These are phyloP conservation scores for Monilinia polystroma DNA, from an alignment of 2,329 filamentous ascomycete species.

Conservation along the genomic window DNA sequence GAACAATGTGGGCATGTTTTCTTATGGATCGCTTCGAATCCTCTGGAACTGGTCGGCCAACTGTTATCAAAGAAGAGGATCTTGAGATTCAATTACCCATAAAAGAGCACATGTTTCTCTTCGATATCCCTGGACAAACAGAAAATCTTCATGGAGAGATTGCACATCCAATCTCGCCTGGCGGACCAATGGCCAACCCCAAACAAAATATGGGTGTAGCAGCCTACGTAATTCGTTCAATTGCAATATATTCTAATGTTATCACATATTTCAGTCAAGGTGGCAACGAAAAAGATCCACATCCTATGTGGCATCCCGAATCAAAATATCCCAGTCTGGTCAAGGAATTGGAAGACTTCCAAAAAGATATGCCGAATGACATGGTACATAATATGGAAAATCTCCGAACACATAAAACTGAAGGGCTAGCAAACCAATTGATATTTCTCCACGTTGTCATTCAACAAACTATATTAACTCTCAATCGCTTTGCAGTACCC, in stretches of 20 bases:
- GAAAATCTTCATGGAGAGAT: slow-evolving; percentile 76
- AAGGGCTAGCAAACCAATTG: slow-evolving; percentile 86
- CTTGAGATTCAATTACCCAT: slow-evolving; percentile 88
- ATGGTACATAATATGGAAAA: slow-evolving; percentile 81
- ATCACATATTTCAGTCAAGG: slow-evolving; percentile 89
- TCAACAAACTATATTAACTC: slow-evolving; percentile 85
- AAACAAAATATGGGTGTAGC: slow-evolving; percentile 91
- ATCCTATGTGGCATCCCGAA: slow-evolving; percentile 78
- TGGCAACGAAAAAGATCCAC: slow-evolving; percentile 73
- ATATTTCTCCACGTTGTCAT: slow-evolving; percentile 87
- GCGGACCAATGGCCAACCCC: slow-evolving; percentile 64
- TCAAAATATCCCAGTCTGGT: slow-evolving; percentile 73
- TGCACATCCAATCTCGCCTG: slow-evolving; percentile 59
- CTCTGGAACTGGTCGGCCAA: slow-evolving; percentile 87
- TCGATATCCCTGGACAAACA: slow-evolving; percentile 86
- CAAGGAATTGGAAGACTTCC: slow-evolving; percentile 69
- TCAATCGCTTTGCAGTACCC: slow-evolving; percentile 79
- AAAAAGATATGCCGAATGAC: slow-evolving; percentile 63
- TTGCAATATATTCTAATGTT: slow-evolving; percentile 86
- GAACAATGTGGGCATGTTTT: slow-evolving; percentile 98
- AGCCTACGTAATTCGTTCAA: slow-evolving; percentile 81
- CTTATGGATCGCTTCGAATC: slow-evolving; percentile 98
- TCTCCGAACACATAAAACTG: slow-evolving; percentile 77
- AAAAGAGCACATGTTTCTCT: slow-evolving; percentile 83
- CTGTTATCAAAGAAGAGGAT: slow-evolving; percentile 86